These are phyloP conservation scores for Gossypium rotundifolium DNA, from an alignment of 345 rosid genomes.

Conservation along the genomic window DNA sequence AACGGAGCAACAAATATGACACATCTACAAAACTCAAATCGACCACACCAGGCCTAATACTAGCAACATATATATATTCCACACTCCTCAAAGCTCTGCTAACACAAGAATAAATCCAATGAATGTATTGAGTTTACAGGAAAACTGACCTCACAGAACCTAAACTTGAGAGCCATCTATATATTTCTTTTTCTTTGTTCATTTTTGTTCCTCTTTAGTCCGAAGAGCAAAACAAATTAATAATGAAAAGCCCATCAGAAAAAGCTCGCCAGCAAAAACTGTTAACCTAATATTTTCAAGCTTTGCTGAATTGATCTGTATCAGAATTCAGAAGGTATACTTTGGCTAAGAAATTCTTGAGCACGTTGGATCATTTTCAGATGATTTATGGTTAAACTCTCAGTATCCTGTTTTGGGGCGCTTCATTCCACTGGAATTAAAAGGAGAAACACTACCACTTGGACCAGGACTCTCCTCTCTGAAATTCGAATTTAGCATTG, in stretches of 20 bases:
- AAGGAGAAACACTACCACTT: constrained; percentile 87
- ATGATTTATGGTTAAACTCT: constrained; percentile 11
- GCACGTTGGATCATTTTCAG: constrained; percentile 20
- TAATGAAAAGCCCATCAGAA: constrained; percentile 23
- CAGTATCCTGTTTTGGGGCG: constrained; percentile 91
- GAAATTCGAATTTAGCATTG: constrained; percentile 77
- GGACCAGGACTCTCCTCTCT: constrained; percentile 98
- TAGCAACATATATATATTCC: constrained; percentile 14
- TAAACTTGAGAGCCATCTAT: constrained; percentile 20
- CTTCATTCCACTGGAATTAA: constrained; percentile 91
- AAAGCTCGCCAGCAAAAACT: constrained; percentile 41
- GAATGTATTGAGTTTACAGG: constrained; percentile 39
- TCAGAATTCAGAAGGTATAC: constrained; percentile 20
- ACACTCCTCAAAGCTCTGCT: constrained; percentile 27
- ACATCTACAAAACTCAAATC: constrained; percentile 32
- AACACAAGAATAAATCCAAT: constrained; percentile 64
- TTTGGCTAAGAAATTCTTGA: constrained; percentile 23
- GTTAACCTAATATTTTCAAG: constrained; percentile 41
- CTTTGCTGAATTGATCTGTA: constrained; percentile 35
- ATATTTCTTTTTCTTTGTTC: constrained; percentile 16
- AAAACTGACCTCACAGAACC: constrained; percentile 42
- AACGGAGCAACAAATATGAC: constrained; percentile 1
- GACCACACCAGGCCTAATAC: constrained; percentile 4
- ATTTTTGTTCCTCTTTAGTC: constrained; percentile 12
- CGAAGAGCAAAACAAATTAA: constrained; percentile 18